These are phyloP conservation scores for Rhizophlyctis rosea DNA, from an alignment of 192 early-diverging fungal species.

Conservation along the genomic window DNA sequence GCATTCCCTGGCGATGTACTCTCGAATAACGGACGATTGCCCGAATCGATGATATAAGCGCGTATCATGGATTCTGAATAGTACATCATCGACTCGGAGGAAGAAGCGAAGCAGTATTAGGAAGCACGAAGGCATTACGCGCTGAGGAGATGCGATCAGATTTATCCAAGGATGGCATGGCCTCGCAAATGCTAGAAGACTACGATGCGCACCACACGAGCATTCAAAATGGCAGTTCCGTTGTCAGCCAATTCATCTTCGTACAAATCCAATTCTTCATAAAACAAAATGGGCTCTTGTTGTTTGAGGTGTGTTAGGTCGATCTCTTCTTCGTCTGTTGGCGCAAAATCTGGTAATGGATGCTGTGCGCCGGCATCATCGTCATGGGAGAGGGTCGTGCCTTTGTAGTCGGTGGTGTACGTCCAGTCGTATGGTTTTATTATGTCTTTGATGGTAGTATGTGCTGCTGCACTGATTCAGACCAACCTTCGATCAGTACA, in stretches of 20 bases:
- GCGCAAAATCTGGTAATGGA: neutral
- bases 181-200: neutral
- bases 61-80: slow-evolving; percentile 89
- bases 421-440: slow-evolving; percentile 98
- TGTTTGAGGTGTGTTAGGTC: slow-evolving; percentile 72
- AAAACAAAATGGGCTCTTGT: slow-evolving; percentile 88
- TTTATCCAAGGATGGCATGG: too few relatives aligned
- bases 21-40: slow-evolving; percentile 55
- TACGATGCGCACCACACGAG: slow-evolving; percentile 72
- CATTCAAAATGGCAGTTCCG: slow-evolving; percentile 75
- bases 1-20: slow-evolving; percentile 69
- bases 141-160: slow-evolving; percentile 40
- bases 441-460: slow-evolving; percentile 71
- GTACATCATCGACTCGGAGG: slow-evolving; percentile 89
- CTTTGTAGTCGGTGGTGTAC: slow-evolving; percentile 78
- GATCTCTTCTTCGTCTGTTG: slow-evolving; percentile 38
- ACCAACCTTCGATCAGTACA: slow-evolving; percentile 5
- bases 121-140: slow-evolving; percentile 93
- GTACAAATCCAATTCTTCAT: slow-evolving; percentile 89
- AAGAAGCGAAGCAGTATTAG: slow-evolving; percentile 85
- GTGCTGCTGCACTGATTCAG: slow-evolving; percentile 17
- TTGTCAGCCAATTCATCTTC: slow-evolving; percentile 98
- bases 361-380: neutral
- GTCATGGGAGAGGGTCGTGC: slow-evolving; percentile 37
- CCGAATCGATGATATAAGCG: slow-evolving; percentile 88